phyloP scores from a whole-genome alignment of 1,284 basidiomycete genomes.

The Melampsora americana region DNA sequence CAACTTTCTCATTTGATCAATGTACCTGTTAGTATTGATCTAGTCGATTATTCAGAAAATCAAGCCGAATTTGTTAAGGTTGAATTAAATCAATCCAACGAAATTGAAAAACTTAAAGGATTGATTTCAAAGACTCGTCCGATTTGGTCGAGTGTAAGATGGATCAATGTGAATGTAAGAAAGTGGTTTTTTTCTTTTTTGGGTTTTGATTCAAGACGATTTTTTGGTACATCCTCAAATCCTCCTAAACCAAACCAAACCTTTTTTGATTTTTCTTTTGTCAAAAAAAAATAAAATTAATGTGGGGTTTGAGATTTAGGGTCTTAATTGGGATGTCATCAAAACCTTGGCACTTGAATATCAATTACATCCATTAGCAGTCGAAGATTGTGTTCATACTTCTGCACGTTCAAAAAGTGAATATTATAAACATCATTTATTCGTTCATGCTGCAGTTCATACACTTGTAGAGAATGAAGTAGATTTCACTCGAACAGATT shows the following conservation, averaged over 20 bases:
- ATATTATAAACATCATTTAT: slow-evolving; percentile 36
- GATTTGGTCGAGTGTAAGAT: slow-evolving; percentile 22
- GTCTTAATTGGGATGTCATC: slow-evolving; percentile 40
- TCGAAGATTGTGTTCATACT: slow-evolving; percentile 35
- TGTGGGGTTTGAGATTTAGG: slow-evolving; percentile 13
- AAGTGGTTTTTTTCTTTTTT: too few species aligned
- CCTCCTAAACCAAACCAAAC: too few species aligned
- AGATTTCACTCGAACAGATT: background rate
- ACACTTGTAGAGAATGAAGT: slow-evolving; percentile 8
- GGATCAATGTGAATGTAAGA: slow-evolving; percentile 43
- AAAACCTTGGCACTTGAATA: slow-evolving; percentile 15
- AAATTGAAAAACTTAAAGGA: slow-evolving; percentile 5
- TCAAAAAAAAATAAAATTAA: too few species aligned
- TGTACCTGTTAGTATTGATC: slow-evolving; percentile 13
- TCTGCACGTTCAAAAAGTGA: slow-evolving; percentile 32
- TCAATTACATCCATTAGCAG: slow-evolving; percentile 28
- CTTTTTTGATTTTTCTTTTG: too few species aligned
- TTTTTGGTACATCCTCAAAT: too few species aligned
- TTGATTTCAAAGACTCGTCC: background rate
- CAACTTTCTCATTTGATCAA: slow-evolving; percentile 25
- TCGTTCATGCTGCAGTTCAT: slow-evolving; percentile 38
- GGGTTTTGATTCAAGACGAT: too few species aligned
- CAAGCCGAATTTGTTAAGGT: slow-evolving; percentile 11
- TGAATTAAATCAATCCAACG: background rate
- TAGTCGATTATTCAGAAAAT: slow-evolving; percentile 29